A percentile compares a stretch with the other conserved stretches of the same genome.
Conservation (phyloP, 2,329 filamentous ascomycete genomes). For the Tolypocladium cylindrosporum region DNA sequence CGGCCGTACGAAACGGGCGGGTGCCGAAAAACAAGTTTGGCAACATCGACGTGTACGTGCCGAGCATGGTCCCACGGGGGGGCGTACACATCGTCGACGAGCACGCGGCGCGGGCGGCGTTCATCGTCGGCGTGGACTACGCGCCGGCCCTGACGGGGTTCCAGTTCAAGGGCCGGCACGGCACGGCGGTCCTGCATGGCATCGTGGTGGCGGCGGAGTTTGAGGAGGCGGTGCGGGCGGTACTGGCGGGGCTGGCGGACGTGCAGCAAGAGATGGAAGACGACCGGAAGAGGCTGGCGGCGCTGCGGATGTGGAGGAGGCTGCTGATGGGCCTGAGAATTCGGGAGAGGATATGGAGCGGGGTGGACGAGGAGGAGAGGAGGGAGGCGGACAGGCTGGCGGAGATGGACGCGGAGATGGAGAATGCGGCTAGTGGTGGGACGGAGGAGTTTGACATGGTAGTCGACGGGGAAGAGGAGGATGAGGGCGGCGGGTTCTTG, state of each 20-base stretch:
- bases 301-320: conserved; percentile 55
- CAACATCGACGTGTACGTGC: conserved; percentile 88
- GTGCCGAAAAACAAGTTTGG: conserved; percentile 89
- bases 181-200: conserved; percentile 74
- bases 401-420: conserved; percentile 23
- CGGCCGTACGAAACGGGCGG: conserved; percentile 62
- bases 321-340: conserved; percentile 73
- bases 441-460: conserved; percentile 34
- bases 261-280: conserved; percentile 54
- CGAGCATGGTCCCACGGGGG: conserved; percentile 79
- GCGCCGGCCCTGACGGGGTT: conserved; percentile 88
- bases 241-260: conserved; percentile 58
- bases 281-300: conserved; percentile 63
- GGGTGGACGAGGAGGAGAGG: conserved; percentile 38
- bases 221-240: conserved; percentile 59
- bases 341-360: conserved; percentile 58
- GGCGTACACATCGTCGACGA: conserved; percentile 59
- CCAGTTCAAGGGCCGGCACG: conserved; percentile 73
- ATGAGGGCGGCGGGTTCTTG: conserved; percentile 37
- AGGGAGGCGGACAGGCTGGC: conserved; percentile 25
- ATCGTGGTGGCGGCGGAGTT: conserved; percentile 66
- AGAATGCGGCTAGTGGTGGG: conserved; percentile 27
- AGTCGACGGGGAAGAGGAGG: conserved; percentile 24
- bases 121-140: conserved; percentile 70
- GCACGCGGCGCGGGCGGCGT: conserved; percentile 60